phyloP scores from a whole-genome alignment of 176 grass and related monocot species.

The Musa schizocarpa region DNA sequence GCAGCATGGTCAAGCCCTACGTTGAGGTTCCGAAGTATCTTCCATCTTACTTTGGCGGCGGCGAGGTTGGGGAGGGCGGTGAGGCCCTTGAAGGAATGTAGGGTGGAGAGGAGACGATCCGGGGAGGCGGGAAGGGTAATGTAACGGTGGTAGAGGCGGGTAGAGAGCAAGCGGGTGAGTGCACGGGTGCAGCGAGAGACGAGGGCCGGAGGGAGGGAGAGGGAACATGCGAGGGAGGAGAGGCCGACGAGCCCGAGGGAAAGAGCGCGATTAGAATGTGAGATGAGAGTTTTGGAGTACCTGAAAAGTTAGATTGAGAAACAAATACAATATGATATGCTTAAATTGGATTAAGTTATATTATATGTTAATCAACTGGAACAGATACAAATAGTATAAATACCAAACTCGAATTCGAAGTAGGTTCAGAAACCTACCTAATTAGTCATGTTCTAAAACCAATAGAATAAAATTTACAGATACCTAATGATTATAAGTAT shows the following conservation, averaged over 20 bases:
- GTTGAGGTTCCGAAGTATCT: conserved; percentile 34
- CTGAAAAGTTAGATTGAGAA: conserved; percentile 12
- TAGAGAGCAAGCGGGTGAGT: conserved; percentile 13
- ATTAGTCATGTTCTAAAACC: no score
- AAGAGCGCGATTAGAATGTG: conserved; percentile 12
- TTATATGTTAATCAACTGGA: no score
- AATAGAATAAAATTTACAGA: no score
- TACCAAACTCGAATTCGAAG: no score
- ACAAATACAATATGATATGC: no score
- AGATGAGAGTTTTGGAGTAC: conserved; percentile 16
- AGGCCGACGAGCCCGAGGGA: conserved; percentile 11
- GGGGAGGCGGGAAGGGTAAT: conserved; percentile 3
- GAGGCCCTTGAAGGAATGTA: conserved; percentile 15
- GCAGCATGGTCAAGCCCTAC: conserved; percentile 32
- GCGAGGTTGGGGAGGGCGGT: conserved; percentile 8
- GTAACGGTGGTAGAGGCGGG: conserved; percentile 18
- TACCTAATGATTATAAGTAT: no score
- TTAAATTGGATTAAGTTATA: no score
- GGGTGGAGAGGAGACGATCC: conserved; percentile 1
- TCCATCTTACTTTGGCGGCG: conserved; percentile 29
- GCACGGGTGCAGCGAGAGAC: conserved; percentile 17
- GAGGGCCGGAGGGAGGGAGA: conserved; percentile 1
- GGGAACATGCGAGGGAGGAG: conserved; percentile 3
- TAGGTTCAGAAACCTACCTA: no score
- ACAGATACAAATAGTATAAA: no score